Evolutionary conservation across 371 early-diverging fungal genomes (phyloP), one percentile per base, ranked within the genome.

Genomic region (Actinomortierella wolfii): DNA sequence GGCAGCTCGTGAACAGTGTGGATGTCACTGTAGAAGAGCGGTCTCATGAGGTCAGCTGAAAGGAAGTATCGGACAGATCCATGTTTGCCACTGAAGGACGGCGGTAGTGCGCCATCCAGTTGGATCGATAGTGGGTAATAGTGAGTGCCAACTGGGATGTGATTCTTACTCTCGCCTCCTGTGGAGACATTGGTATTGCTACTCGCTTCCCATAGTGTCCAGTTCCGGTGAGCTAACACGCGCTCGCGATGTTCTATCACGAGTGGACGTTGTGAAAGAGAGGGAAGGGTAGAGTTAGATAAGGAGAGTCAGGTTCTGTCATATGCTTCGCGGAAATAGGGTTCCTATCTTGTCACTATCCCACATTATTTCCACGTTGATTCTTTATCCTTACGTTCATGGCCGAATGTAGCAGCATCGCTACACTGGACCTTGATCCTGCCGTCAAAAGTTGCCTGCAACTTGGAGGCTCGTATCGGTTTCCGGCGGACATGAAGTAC

Each of bases 151-250:
- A 71, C 63, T 3, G 73, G 73, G 50, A 71, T 71, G 20, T 71
- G 73, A 41, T 71, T 71, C 53, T 62, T 61, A 23, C 64, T 60
- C 48, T 45, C 61, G n/a, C 64, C 56, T 29, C 56, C 58, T 0
- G 50, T 26, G 18, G 44, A 45, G 21, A 46, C 41, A 40, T 61
- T 58, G 3, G 59, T 54, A 39, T 55, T 68, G 25, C 29, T 51
- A 15, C 73, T 66, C 15, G 73, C 73, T 49, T 71, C 73, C 73
- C 73, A 71, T n/a, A 71, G 66, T 17, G 66, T 59, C 73, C 73
- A 71, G 54, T 71, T 66, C 26, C 66, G 65, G 56, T 71, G 73
- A 20, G 73, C 73, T 8, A 71, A 41, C 2, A 71, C 73, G 28
- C 73, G 73, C 53, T 71, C 73, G 23, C 73, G 66, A 49, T 71